Conservation (phyloP, 176 grass and related monocot genomes). For the Aegilops bicornis region DNA sequence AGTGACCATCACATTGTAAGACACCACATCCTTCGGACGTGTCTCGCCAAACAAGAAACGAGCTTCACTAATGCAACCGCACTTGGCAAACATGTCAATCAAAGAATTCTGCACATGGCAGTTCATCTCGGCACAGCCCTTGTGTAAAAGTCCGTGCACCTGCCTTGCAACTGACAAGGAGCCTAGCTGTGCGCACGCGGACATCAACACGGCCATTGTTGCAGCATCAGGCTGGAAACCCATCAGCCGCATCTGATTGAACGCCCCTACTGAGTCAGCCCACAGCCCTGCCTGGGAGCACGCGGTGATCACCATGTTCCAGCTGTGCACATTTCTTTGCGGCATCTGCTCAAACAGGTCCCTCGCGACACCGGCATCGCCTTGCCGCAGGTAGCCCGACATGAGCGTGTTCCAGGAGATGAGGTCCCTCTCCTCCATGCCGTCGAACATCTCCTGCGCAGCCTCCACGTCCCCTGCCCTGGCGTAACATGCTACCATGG, state of each 20-base stretch:
- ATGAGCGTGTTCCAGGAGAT: slow-evolving; percentile 66
- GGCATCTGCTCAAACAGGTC: slow-evolving; percentile 46
- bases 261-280: slow-evolving; percentile 31
- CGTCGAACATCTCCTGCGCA: slow-evolving; percentile 28
- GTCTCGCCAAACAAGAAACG: slow-evolving; percentile 40
- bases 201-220: slow-evolving; percentile 55
- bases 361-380: neutral
- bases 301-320: slow-evolving; percentile 45
- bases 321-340: slow-evolving; percentile 35
- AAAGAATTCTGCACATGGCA: slow-evolving; percentile 55
- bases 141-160: slow-evolving; percentile 51
- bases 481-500: slow-evolving; percentile 44
- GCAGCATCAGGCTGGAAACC: slow-evolving; percentile 38
- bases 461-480: slow-evolving; percentile 35
- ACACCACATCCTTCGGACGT: slow-evolving; percentile 45
- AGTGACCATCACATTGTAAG: slow-evolving; percentile 71
- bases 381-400: slow-evolving; percentile 15
- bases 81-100: slow-evolving; percentile 67
- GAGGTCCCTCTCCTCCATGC: slow-evolving; percentile 33
- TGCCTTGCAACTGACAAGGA: slow-evolving; percentile 48
- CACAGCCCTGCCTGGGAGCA: slow-evolving; percentile 42
- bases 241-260: slow-evolving; percentile 41
- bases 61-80: slow-evolving; percentile 36
- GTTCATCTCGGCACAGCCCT: slow-evolving; percentile 49
- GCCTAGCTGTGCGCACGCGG: slow-evolving; percentile 56